phyloP scores from a whole-genome alignment of 192 early-diverging fungal species.

The Dissophora ornata region DNA sequence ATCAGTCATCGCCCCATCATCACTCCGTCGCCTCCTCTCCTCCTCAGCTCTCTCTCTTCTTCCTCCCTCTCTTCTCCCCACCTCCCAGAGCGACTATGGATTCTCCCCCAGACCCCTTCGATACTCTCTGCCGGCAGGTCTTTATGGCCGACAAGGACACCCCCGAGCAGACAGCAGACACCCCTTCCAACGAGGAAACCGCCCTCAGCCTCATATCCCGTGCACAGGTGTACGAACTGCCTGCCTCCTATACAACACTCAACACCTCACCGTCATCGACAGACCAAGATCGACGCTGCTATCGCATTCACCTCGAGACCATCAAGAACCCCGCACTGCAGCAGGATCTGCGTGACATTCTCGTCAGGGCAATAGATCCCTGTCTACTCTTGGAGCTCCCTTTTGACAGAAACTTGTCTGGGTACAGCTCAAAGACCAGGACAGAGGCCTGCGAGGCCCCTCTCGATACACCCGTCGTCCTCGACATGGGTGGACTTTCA shows the following conservation, averaged over 20 bases:
- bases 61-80: too few relatives aligned
- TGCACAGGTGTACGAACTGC: constrained; percentile 37
- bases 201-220: constrained; percentile 33
- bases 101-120: neutral
- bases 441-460: constrained; percentile 18
- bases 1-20: too few relatives aligned
- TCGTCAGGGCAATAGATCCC: constrained; percentile 21
- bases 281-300: constrained; percentile 17
- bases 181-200: constrained; percentile 27
- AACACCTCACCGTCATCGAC: neutral
- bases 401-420: constrained; percentile 43
- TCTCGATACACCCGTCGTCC: constrained; percentile 18
- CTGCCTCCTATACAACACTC: neutral
- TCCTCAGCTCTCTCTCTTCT: neutral
- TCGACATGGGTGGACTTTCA: constrained; percentile 35
- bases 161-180: neutral
- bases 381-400: constrained; percentile 17
- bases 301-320: constrained; percentile 41
- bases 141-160: neutral
- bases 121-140: neutral
- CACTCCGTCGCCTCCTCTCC: neutral
- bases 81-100: too few relatives aligned
- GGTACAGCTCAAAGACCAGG: constrained; percentile 37
- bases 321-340: constrained; percentile 1
- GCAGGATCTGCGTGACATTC: constrained; percentile 5